phyloP scores from a whole-genome alignment of 148 eudicot genomes.

The Vaccinium vitisidaea region DNA sequence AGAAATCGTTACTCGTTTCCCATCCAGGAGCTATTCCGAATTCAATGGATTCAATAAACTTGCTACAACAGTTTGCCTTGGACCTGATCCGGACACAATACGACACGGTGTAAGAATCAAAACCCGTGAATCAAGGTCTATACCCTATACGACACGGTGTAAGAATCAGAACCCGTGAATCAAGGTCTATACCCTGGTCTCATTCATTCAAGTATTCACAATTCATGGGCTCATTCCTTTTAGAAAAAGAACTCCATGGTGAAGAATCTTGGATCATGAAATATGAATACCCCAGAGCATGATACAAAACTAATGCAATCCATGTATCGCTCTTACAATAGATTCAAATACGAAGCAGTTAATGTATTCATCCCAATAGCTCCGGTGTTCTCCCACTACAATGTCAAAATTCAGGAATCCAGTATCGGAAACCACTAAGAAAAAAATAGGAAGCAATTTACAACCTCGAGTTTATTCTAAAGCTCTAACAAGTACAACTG shows the following conservation, averaged over 20 bases:
- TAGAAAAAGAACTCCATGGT: not conserved
- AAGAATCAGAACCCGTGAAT: not conserved
- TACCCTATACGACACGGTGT: too few relatives aligned
- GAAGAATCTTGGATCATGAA: not conserved
- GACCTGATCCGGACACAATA: too few relatives aligned
- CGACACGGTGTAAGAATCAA: too few relatives aligned
- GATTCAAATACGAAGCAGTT: constrained; percentile 3
- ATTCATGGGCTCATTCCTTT: not conserved
- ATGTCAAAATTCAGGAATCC: constrained; percentile 7
- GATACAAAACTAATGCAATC: not conserved
- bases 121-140: too few relatives aligned
- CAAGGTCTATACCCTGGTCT: not conserved
- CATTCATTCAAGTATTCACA: not conserved
- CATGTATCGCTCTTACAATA: not conserved
- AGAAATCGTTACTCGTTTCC: too few relatives aligned
- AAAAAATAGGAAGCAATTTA: constrained; percentile 5
- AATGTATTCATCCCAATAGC: not conserved
- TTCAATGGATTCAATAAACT: too few relatives aligned
- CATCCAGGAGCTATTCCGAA: too few relatives aligned
- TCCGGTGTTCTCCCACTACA: not conserved
- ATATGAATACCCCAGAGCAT: not conserved
- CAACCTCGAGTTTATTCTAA: not conserved
- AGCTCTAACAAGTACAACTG: constrained; percentile 3
- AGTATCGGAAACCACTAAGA: not conserved
- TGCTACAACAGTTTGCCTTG: too few relatives aligned